Conservation (phyloP, 176 grass and related monocot species). For the Phyllostachys edulis region DNA sequence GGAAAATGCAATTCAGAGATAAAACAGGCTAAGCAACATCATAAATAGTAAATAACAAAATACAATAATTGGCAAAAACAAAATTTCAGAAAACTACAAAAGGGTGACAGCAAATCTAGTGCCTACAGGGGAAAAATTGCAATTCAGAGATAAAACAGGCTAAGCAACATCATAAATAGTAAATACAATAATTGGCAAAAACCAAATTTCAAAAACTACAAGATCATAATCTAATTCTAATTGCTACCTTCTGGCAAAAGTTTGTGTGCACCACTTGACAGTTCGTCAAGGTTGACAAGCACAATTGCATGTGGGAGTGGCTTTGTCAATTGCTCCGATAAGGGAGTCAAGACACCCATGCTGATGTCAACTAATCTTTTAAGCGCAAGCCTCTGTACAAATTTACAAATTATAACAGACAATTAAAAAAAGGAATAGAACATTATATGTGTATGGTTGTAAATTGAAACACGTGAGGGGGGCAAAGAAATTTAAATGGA, state of each 20-base stretch:
- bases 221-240: conserved; percentile 23
- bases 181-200: neutral
- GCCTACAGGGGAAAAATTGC: conserved; percentile 39
- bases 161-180: neutral
- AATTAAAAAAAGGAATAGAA: conserved; percentile 1
- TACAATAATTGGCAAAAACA: neutral
- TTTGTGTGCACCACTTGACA: conserved; percentile 75
- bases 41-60: neutral
- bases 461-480: neutral
- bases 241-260: conserved; percentile 87
- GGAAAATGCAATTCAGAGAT: conserved; percentile 1
- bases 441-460: neutral
- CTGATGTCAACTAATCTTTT: conserved; percentile 97
- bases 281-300: conserved; percentile 81
- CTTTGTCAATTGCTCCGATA: conserved; percentile 90
- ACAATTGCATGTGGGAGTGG: conserved; percentile 83
- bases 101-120: conserved; percentile 83
- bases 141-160: conserved; percentile 23
- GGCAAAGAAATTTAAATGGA: conserved; percentile 22
- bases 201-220: neutral
- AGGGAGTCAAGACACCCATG: conserved; percentile 78
- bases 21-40: conserved; percentile 17
- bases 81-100: neutral
- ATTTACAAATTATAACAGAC: conserved; percentile 32
- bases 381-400: conserved; percentile 83